Evolutionary conservation across 2,329 filamentous ascomycete species (phyloP).

Genomic region (Aspergillus luchuensis): DNA sequence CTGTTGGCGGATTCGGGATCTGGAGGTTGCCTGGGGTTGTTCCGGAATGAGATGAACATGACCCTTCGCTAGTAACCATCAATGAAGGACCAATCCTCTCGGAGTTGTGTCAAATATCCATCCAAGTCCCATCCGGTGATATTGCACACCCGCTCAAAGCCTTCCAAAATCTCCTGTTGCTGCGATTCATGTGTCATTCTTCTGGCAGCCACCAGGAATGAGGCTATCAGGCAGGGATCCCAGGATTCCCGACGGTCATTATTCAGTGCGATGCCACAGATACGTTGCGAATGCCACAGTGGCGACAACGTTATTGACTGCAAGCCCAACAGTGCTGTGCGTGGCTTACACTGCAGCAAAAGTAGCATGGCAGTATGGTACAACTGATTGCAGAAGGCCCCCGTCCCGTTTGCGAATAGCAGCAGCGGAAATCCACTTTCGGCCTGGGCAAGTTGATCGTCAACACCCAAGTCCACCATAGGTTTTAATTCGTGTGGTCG

Average conservation of each 20-base stretch:
- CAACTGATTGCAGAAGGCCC: constrained; percentile 54
- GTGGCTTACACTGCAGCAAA: constrained; percentile 55
- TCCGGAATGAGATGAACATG: constrained; percentile 9
- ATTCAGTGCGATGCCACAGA: constrained; percentile 54
- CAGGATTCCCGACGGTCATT: constrained; percentile 51
- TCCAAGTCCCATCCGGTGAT: constrained; percentile 48
- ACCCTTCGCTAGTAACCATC: constrained; percentile 17
- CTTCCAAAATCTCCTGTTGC: constrained; percentile 46
- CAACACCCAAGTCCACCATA: constrained; percentile 40
- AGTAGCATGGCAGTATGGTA: constrained; percentile 60
- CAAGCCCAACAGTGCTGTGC: constrained; percentile 40
- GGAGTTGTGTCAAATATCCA: constrained; percentile 21
- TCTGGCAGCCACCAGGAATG: constrained; percentile 49
- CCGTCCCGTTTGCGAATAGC: constrained; percentile 50
- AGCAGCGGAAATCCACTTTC: constrained; percentile 39
- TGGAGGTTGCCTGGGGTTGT: constrained; percentile 45
- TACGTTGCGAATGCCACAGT: constrained; percentile 53
- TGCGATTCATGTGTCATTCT: constrained; percentile 54
- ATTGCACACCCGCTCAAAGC: constrained; percentile 41
- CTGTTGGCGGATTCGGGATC: constrained; percentile 56
- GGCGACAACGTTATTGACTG: constrained; percentile 43
- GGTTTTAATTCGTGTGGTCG: constrained; percentile 31
- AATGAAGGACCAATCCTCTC: constrained; percentile 28
- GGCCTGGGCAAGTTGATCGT: constrained; percentile 20
- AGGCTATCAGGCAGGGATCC: constrained; percentile 53